Conservation (phyloP, 352 stramenopile genomes). For the Pythium aquatile region DNA sequence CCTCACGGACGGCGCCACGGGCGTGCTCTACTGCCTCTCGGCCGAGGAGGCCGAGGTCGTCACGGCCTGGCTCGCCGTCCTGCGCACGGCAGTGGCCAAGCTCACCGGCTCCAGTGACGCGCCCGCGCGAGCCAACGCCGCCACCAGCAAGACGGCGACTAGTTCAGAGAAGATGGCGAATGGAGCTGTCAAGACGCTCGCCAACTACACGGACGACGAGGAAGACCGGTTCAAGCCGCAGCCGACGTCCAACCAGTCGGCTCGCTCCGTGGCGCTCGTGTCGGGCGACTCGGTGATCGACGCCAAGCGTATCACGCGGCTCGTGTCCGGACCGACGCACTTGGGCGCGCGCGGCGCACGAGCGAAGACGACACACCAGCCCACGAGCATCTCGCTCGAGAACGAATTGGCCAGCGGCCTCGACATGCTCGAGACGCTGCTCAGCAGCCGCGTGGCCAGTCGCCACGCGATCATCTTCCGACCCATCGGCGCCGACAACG, state of each 20-base stretch:
- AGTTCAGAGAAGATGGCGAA: neutral
- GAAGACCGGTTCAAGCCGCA: conserved; percentile 12
- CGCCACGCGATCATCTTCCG: conserved; percentile 57
- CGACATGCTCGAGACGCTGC: conserved; percentile 60
- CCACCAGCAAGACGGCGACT: conserved; percentile 1
- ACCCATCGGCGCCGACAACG: conserved; percentile 46
- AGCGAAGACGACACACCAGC: conserved; percentile 53
- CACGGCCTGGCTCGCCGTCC: conserved; percentile 68
- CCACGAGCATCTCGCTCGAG: conserved; percentile 72
- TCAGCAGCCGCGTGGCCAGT: conserved; percentile 31
- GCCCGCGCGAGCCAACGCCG: neutral
- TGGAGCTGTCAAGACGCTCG: conserved; percentile 11
- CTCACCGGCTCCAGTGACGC: conserved; percentile 14
- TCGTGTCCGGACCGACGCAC: conserved; percentile 24
- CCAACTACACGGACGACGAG: conserved; percentile 23
- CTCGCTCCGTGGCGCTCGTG: conserved; percentile 18
- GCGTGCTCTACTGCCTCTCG: conserved; percentile 84
- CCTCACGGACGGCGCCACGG: conserved; percentile 65
- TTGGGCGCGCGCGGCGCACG: conserved; percentile 24
- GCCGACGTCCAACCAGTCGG: neutral
- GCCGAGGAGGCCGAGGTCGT: conserved; percentile 69
- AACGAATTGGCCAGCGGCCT: conserved; percentile 69
- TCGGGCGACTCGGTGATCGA: conserved; percentile 22
- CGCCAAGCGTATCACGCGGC: conserved; percentile 19
- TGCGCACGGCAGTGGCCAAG: conserved; percentile 50